Conservation (phyloP, 140 eudicot genomes). For the Artemisia princeps region DNA sequence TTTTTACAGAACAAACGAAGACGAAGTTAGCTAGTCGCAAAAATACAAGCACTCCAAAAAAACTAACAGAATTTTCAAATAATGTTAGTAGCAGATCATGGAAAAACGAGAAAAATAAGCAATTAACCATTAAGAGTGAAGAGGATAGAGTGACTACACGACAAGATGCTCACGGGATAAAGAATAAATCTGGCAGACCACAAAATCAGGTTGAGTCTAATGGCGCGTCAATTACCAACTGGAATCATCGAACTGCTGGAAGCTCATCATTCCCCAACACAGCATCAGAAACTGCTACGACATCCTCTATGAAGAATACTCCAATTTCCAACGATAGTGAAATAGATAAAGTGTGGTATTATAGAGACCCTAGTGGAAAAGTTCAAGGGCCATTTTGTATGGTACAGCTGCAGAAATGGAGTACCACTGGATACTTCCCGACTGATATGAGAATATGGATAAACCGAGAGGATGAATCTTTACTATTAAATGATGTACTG, state of each 20-base stretch:
- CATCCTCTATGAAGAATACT: constrained; percentile 34
- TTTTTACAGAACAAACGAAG: constrained; percentile 40
- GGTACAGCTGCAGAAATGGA: constrained; percentile 82
- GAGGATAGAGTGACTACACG: constrained; percentile 21
- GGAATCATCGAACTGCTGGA: constrained; percentile 29
- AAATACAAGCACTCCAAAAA: constrained; percentile 33
- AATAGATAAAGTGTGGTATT: constrained; percentile 59
- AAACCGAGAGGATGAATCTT: constrained; percentile 45
- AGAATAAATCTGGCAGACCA: constrained; percentile 21
- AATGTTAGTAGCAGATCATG: constrained; percentile 20
- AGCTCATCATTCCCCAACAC: constrained; percentile 31
- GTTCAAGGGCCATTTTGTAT: constrained; percentile 86
- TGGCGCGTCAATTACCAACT: constrained; percentile 21
- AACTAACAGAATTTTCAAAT: constrained; percentile 24
- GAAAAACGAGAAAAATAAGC: constrained; percentile 1
- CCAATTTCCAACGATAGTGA: constrained; percentile 26
- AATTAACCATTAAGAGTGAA: neutral
- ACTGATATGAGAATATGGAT: constrained; percentile 78
- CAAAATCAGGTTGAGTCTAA: constrained; percentile 27
- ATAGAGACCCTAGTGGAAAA: constrained; percentile 77
- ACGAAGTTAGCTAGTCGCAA: constrained; percentile 32
- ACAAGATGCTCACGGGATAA: constrained; percentile 19
- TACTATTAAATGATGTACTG: constrained; percentile 62
- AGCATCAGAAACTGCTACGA: constrained; percentile 39
- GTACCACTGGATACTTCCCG: constrained; percentile 69